Evolutionary conservation across 2,329 filamentous ascomycete species (phyloP).

Genomic region (Anthostomella pinea): DNA sequence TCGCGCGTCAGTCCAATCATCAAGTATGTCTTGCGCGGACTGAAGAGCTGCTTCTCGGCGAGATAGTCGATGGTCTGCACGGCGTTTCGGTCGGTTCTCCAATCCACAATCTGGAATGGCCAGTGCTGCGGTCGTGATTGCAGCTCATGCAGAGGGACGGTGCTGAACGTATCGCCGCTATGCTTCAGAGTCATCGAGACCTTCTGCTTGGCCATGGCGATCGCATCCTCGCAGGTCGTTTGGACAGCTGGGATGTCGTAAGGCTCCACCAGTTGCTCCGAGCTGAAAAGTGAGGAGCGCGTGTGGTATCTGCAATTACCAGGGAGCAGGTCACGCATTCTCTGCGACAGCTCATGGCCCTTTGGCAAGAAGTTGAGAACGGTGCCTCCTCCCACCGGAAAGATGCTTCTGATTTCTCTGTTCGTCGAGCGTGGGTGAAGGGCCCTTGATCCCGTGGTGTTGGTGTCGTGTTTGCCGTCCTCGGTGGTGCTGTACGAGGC

Average conservation of each 20-base stretch:
- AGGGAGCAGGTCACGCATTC: slow-evolving; percentile 25
- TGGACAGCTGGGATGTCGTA: slow-evolving; percentile 10
- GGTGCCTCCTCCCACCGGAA: slow-evolving; percentile 17
- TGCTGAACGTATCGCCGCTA: slow-evolving; percentile 6
- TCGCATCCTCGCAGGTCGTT: slow-evolving; percentile 20
- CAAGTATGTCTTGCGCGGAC: slow-evolving; percentile 36
- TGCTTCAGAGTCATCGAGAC: not conserved
- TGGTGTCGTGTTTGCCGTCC: not conserved
- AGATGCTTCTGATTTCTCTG: slow-evolving; percentile 29
- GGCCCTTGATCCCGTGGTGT: slow-evolving; percentile 8
- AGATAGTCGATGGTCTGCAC: slow-evolving; percentile 24
- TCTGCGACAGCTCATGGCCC: slow-evolving; percentile 24
- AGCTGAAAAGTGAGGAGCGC: slow-evolving; percentile 6
- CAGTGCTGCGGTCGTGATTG: slow-evolving; percentile 9
- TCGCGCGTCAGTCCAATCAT: slow-evolving; percentile 42
- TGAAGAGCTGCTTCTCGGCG: slow-evolving; percentile 25
- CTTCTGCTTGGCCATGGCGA: slow-evolving; percentile 13
- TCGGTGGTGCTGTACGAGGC: slow-evolving; percentile 21
- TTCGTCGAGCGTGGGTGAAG: slow-evolving; percentile 28
- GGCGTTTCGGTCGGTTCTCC: slow-evolving; percentile 34
- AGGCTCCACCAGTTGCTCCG: slow-evolving; percentile 11
- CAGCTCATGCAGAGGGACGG: slow-evolving; percentile 26
- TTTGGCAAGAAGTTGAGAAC: slow-evolving; percentile 35
- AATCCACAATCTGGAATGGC: slow-evolving; percentile 37
- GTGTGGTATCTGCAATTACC: slow-evolving; percentile 27